Base-by-base conservation (phyloP, 2,329 filamentous ascomycete species). In the Calonectria multiphialidica region DNA sequence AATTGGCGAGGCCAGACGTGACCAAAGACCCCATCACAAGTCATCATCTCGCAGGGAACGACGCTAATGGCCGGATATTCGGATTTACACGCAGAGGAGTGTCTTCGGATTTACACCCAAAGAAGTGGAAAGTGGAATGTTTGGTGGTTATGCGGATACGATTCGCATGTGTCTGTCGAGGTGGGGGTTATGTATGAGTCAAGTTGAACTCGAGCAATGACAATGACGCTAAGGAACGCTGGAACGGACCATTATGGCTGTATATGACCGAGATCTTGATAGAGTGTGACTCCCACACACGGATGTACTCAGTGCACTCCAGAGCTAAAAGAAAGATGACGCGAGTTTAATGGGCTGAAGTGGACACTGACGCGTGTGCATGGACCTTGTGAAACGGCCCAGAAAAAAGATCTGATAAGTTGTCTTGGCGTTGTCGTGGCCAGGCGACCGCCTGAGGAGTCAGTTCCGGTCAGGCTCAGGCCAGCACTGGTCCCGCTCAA, bases 361-460 rank as follows among this genome's bases (percentile, higher is more conserved):
- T 64, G 55, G 63, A 30, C 10, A 62, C 49, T n/a, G 15, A 70
- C 70, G 66, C 66, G 62, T 63, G 49, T 70, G 70, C 62, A 64
- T 66, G 49, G 63, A 65, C 68, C 47, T 40, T 13, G n/a, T 68
- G 62, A 76, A 73, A 76, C 37, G 69, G 33, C 67, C 62, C 21
- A 63, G 15, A 70, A 67, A 61, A 21, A 66, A 50, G 76, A 79
- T 79, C 78, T 78, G 78, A 79, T 79, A 79, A 79, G 7, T 73
- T 67, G 65, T 33, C 78, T 79, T 79, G 76, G 78, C 78, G 69
- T 66, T 30, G 77, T 72, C 76, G 70, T 73, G 67, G 72, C 75
- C 71, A 53, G 73, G 77, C 42, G 68, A 71, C 70, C 40, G 66
- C 42, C 71, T 70, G 68, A 71, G 66, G 63, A 66, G 59, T 75